Conservation (phyloP, 164 flowering plant genomes). For the Macadamia tetraphylla region DNA sequence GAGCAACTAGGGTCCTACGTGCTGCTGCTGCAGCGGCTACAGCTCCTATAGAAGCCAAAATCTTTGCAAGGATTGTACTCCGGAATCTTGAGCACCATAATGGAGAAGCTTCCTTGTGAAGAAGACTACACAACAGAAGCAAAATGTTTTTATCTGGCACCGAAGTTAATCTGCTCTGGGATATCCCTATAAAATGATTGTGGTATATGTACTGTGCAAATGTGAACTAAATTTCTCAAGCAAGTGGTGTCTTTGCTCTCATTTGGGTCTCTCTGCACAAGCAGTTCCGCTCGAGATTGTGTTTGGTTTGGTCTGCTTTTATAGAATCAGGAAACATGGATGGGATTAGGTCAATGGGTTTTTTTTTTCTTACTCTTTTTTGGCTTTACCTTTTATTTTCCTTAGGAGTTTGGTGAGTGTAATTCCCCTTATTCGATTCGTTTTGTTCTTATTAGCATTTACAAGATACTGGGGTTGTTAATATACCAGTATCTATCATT, state of each 20-base stretch:
- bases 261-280: neutral
- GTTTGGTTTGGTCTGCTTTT: neutral
- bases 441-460: neutral
- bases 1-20: slow-evolving; percentile 73
- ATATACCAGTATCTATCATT: slow-evolving; percentile 10
- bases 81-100: slow-evolving; percentile 91
- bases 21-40: slow-evolving; percentile 86
- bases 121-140: neutral
- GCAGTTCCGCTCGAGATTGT: neutral
- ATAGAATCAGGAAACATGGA: neutral
- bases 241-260: neutral
- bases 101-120: slow-evolving; percentile 35
- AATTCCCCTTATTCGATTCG: neutral
- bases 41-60: slow-evolving; percentile 85
- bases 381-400: neutral
- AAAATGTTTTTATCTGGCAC: neutral
- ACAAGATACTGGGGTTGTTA: slow-evolving; percentile 10
- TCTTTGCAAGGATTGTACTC: slow-evolving; percentile 85
- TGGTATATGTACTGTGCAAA: neutral
- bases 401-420: neutral
- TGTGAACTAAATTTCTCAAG: neutral
- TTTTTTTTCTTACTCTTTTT: neutral
- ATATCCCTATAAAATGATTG: neutral
- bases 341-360: neutral
- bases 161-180: neutral